phyloP scores from a whole-genome alignment of 805 yeast species.

The Schwanniomyces yamadae region DNA sequence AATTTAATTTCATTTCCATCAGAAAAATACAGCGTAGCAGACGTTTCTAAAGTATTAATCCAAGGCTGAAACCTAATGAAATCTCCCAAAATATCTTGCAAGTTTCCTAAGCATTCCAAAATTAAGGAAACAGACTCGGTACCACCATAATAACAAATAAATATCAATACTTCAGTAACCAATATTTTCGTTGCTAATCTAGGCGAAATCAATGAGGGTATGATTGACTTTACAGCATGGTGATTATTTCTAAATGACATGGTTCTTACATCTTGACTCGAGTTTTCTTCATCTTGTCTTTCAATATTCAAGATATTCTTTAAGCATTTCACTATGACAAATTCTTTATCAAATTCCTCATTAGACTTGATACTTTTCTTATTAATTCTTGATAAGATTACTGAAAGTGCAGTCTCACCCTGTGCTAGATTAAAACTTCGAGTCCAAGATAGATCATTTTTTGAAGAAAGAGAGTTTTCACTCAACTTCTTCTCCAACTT shows the following conservation, averaged over 20 bases:
- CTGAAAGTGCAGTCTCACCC: constrained; percentile 44
- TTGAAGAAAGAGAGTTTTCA: constrained; percentile 18
- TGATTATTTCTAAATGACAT: constrained; percentile 17
- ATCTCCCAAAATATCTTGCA: constrained; percentile 38
- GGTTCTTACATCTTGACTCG: constrained; percentile 7
- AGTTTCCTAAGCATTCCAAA: constrained; percentile 28
- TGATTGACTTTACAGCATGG: constrained; percentile 36
- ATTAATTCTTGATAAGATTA: constrained; percentile 36
- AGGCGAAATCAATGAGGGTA: constrained; percentile 40
- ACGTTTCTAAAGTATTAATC: constrained; percentile 36
- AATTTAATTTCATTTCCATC: constrained; percentile 8
- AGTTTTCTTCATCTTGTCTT: constrained; percentile 12
- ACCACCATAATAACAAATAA: constrained; percentile 27
- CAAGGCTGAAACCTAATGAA: constrained; percentile 41
- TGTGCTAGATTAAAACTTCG: constrained; percentile 36
- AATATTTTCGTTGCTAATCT: constrained; percentile 37
- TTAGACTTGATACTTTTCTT: constrained; percentile 44
- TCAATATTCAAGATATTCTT: constrained; percentile 32
- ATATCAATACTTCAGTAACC: constrained; percentile 43
- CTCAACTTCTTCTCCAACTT: constrained; percentile 33
- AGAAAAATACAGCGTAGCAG: constrained; percentile 29
- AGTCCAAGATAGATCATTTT: constrained; percentile 27
- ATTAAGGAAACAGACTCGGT: constrained; percentile 24
- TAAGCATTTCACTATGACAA: constrained; percentile 36
- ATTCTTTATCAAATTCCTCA: constrained; percentile 44